Percentiles rank a stretch among this genome's conserved stretches.
These are phyloP conservation scores for Naganishia randhawae DNA, from an alignment of 768 basidiomycete genomes.

Conservation along the genomic window DNA sequence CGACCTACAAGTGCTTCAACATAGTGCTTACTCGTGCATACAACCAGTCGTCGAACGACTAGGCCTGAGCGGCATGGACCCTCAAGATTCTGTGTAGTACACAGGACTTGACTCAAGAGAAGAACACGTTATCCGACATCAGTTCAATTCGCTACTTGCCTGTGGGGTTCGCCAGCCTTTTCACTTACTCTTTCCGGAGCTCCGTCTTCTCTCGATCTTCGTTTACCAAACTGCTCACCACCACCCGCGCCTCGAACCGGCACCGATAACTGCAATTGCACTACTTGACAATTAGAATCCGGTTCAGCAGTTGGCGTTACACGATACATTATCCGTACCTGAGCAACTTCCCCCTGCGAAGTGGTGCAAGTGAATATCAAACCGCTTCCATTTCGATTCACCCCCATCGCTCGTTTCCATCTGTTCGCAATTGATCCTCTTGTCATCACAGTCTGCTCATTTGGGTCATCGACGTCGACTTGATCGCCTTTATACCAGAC, in stretches of 20 bases:
- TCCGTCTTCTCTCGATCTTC: background rate
- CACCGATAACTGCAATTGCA: background rate
- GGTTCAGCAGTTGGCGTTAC: background rate
- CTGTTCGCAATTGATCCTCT: too few relatives aligned
- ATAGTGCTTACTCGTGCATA: background rate
- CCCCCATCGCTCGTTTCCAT: too few relatives aligned
- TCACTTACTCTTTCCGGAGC: background rate
- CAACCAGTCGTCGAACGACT: background rate
- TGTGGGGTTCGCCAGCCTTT: background rate
- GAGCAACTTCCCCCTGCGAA: background rate
- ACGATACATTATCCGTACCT: background rate
- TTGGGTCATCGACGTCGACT: too few relatives aligned
- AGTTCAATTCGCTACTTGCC: background rate
- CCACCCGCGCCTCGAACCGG: too few relatives aligned
- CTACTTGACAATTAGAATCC: background rate
- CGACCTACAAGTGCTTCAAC: too few relatives aligned
- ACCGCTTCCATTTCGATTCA: background rate
- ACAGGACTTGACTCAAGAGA: background rate
- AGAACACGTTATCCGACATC: background rate
- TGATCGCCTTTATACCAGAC: too few relatives aligned
- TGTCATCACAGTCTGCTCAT: too few relatives aligned
- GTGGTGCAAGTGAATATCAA: background rate
- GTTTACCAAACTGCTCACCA: background rate
- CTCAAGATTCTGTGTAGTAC: background rate
- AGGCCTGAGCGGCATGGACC: background rate